These are phyloP conservation scores for Fusarium nisikadoi DNA, from an alignment of 2,329 filamentous ascomycete species.

Conservation along the genomic window DNA sequence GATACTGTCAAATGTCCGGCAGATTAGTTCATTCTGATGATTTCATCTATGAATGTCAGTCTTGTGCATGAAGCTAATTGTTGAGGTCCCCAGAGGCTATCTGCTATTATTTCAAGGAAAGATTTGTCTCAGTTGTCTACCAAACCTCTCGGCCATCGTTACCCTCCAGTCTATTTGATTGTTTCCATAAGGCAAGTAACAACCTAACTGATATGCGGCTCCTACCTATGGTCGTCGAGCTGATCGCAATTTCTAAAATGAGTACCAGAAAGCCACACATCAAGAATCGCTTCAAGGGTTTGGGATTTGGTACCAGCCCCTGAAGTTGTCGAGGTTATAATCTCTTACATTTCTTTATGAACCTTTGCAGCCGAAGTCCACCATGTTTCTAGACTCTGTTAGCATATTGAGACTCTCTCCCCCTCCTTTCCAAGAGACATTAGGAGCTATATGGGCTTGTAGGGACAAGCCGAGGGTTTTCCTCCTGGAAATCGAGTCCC, in stretches of 20 bases:
- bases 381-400: too few species aligned
- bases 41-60: background rate
- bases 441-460: too few species aligned
- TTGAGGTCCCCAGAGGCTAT: background rate
- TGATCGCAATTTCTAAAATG: background rate
- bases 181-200: background rate
- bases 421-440: too few species aligned
- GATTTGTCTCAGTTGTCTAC: background rate
- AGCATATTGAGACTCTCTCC: too few species aligned
- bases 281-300: background rate
- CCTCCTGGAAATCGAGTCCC: too few species aligned
- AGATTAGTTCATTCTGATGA: background rate
- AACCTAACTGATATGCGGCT: background rate
- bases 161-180: background rate
- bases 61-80: background rate
- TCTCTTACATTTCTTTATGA: too few species aligned
- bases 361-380: too few species aligned
- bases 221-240: background rate
- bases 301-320: background rate
- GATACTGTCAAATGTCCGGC: background rate
- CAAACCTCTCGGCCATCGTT: background rate
- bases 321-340: background rate
- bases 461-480: too few species aligned
- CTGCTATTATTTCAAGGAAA: background rate
- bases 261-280: background rate